These are phyloP conservation scores for Cryptococcus depauperatus DNA, from an alignment of 1,284 basidiomycete species.

Conservation along the genomic window DNA sequence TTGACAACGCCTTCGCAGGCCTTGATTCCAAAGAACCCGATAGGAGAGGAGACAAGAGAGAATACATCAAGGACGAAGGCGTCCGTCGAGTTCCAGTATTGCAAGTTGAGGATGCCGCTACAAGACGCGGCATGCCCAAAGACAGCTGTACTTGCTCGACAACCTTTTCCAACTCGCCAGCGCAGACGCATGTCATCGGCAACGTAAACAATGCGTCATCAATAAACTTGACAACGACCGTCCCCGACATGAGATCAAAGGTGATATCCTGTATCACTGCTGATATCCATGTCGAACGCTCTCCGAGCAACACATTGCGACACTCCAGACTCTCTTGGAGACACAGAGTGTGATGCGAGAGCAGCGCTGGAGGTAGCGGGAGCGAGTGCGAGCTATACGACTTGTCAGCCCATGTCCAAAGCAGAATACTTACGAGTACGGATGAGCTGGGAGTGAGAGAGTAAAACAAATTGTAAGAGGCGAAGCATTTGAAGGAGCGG, in stretches of 20 bases:
- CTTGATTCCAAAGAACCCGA: conserved; percentile 5
- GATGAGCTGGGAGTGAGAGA: conserved; percentile 54
- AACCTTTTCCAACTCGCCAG: conserved; percentile 29
- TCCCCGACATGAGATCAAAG: conserved; percentile 32
- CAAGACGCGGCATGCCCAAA: conserved; percentile 18
- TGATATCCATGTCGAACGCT: conserved; percentile 44
- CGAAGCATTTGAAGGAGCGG: conserved; percentile 49
- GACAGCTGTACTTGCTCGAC: conserved; percentile 42
- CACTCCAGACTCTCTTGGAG: conserved; percentile 42
- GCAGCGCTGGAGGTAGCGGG: conserved; percentile 43
- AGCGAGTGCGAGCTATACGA: conserved; percentile 49
- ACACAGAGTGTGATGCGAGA: conserved; percentile 40
- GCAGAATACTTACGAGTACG: conserved; percentile 46
- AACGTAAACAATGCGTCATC: conserved; percentile 35
- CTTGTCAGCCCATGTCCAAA: conserved; percentile 53
- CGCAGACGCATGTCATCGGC: conserved; percentile 29
- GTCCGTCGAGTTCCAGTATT: conserved; percentile 19
- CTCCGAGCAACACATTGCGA: conserved; percentile 42
- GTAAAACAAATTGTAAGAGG: conserved; percentile 65
- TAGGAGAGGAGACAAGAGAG: conserved; percentile 41
- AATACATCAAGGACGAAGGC: conserved; percentile 36
- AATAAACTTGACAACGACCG: conserved; percentile 39
- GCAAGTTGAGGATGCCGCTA: conserved; percentile 14
- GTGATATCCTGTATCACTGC: conserved; percentile 44
- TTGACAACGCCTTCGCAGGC: conserved; percentile 6